Evolutionary conservation across 139 green algal species (phyloP).

Genomic region (Chlamydomonas sp.): DNA sequence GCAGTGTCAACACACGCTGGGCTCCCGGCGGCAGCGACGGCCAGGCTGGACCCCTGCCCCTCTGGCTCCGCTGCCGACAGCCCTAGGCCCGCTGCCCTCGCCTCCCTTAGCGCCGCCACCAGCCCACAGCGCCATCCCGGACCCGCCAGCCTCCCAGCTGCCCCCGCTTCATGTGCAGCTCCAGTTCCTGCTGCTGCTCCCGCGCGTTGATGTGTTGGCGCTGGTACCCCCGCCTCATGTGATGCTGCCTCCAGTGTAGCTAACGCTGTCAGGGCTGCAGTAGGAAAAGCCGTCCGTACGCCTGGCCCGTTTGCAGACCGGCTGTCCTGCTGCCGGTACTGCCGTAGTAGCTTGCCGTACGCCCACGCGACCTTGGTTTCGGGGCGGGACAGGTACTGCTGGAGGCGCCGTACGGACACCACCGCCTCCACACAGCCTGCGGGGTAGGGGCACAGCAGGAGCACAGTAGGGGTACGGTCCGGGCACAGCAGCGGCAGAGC

Average conservation of each 20-base stretch:
- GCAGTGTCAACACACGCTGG: not conserved
- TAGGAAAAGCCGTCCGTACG: not conserved
- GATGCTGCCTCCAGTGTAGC: too few relatives aligned
- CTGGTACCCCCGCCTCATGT: too few relatives aligned
- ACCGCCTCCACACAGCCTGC: slow-evolving; percentile 79
- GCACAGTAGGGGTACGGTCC: too few relatives aligned
- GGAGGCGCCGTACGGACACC: slow-evolving; percentile 72
- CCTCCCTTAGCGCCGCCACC: slow-evolving; percentile 2
- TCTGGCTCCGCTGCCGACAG: not conserved
- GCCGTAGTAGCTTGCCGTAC: slow-evolving; percentile 14
- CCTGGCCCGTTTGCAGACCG: not conserved
- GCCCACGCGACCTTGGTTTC: slow-evolving; percentile 26
- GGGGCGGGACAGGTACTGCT: slow-evolving; percentile 50
- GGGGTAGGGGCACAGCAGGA: too few relatives aligned
- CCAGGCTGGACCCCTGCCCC: not conserved
- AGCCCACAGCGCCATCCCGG: not conserved
- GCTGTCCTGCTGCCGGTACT: not conserved
- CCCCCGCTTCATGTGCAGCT: too few relatives aligned
- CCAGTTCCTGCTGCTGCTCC: too few relatives aligned
- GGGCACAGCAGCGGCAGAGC: too few relatives aligned
- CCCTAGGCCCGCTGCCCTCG: not conserved
- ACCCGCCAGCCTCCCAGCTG: too few relatives aligned
- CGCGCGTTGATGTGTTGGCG: too few relatives aligned
- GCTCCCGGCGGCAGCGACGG: not conserved
- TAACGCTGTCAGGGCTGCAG: too few relatives aligned